phyloP scores from a whole-genome alignment of 2,329 filamentous ascomycete genomes.

The Fusarium sp. region DNA sequence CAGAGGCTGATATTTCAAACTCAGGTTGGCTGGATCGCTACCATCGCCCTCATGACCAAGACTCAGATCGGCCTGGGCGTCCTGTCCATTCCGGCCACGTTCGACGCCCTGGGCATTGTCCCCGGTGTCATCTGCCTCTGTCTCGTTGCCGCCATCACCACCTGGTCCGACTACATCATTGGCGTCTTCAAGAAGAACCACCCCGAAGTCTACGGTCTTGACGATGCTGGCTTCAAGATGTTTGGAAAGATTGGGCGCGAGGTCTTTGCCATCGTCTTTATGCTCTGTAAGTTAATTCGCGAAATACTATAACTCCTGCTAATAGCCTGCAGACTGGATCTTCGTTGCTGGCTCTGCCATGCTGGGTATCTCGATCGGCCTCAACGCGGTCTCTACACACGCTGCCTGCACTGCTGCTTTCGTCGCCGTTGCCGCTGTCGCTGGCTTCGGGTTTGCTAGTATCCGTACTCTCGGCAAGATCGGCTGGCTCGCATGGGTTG shows the following conservation, averaged over 20 bases:
- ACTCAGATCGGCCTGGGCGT: constrained; percentile 63
- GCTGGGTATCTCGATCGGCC: constrained; percentile 56
- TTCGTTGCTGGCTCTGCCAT: constrained; percentile 58
- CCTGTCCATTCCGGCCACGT: constrained; percentile 64
- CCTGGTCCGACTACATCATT: constrained; percentile 65
- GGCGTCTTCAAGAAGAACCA: constrained; percentile 67
- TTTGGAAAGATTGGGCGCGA: constrained; percentile 63
- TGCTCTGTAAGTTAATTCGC: constrained; percentile 50
- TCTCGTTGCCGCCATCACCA: constrained; percentile 59
- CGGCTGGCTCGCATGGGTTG: constrained; percentile 53
- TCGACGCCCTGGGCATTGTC: constrained; percentile 63
- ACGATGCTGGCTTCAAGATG: constrained; percentile 64
- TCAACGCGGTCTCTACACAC: constrained; percentile 58
- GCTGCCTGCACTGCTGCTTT: constrained; percentile 59
- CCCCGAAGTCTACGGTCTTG: constrained; percentile 66
- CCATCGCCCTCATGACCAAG: constrained; percentile 62
- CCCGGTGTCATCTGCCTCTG: constrained; percentile 64
- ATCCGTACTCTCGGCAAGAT: constrained; percentile 51
- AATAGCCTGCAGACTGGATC: constrained; percentile 41
- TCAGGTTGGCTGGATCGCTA: constrained; percentile 61
- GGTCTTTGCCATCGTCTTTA: constrained; percentile 55
- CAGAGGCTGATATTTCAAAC: constrained; percentile 17
- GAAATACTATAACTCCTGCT: background rate
- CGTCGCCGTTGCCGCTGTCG: constrained; percentile 52
- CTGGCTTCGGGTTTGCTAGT: constrained; percentile 50